Percentiles rank a stretch among this genome's conserved stretches.
These are phyloP conservation scores for Cyberlindnera americana DNA, from an alignment of 805 yeast species.

Conservation along the genomic window DNA sequence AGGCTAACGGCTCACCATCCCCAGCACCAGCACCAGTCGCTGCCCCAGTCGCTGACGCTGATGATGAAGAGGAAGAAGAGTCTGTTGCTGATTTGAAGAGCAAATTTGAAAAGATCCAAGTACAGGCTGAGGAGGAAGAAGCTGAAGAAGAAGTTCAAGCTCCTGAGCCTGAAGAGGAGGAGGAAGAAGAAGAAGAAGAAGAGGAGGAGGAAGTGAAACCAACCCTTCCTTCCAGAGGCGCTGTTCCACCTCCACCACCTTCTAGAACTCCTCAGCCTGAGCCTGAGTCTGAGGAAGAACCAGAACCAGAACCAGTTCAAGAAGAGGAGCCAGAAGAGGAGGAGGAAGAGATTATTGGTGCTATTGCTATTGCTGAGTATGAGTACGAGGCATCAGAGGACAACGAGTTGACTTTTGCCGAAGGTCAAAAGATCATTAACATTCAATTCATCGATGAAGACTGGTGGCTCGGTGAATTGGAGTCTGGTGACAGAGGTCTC, in stretches of 20 bases:
- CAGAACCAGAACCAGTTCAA: constrained; percentile 11
- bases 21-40: constrained; percentile 26
- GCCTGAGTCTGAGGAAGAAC: constrained; percentile 14
- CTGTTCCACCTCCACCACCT: constrained; percentile 21
- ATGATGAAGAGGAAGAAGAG: constrained; percentile 30
- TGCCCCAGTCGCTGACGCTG: constrained; percentile 27
- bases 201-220: constrained; percentile 7
- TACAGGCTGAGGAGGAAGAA: constrained; percentile 24
- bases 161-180: constrained; percentile 12
- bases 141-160: constrained; percentile 23
- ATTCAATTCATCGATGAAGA: constrained; percentile 90
- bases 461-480: constrained; percentile 93
- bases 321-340: constrained; percentile 17
- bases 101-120: constrained; percentile 33
- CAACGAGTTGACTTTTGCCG: constrained; percentile 81
- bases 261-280: constrained; percentile 27
- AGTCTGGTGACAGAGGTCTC: constrained; percentile 70
- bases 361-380: constrained; percentile 60
- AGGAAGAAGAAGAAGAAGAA: constrained; percentile 6
- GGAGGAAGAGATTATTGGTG: constrained; percentile 21
- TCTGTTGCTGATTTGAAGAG: constrained; percentile 35
- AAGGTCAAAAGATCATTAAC: constrained; percentile 76
- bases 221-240: constrained; percentile 20
- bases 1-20: constrained; percentile 23
- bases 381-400: constrained; percentile 92